phyloP scores from a whole-genome alignment of 306 rosid species.

The Betula pendula region DNA sequence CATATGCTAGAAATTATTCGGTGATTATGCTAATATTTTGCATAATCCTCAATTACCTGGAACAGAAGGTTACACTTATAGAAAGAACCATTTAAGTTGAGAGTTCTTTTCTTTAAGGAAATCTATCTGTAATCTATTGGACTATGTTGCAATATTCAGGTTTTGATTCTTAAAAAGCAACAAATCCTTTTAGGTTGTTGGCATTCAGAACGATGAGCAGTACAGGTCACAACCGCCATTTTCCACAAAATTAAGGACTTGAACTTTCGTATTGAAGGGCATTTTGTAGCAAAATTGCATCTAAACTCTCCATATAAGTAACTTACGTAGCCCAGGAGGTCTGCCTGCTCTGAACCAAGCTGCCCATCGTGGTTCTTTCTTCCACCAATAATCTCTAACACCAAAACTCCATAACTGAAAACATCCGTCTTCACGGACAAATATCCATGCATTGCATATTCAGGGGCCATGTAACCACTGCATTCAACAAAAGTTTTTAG shows the following conservation, averaged over 20 bases:
- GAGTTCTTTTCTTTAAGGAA: background rate
- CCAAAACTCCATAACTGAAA: conserved; percentile 81
- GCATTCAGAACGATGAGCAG: too few relatives aligned
- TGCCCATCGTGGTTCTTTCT: conserved; percentile 58
- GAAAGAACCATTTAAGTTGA: background rate
- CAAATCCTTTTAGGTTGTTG: background rate
- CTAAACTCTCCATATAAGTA: background rate
- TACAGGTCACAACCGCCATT: background rate
- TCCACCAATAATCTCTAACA: conserved; percentile 82
- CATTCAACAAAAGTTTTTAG: conserved; percentile 20
- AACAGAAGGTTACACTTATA: background rate
- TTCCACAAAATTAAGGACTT: background rate
- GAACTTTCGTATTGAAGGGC: background rate
- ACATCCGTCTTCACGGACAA: conserved; percentile 84
- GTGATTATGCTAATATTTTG: background rate
- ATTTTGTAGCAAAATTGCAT: background rate
- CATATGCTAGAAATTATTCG: background rate
- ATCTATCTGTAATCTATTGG: background rate
- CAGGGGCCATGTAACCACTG: conserved; percentile 97
- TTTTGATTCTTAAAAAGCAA: background rate
- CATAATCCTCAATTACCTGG: background rate
- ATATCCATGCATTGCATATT: conserved; percentile 84
- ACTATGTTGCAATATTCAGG: background rate
- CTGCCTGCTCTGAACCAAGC: conserved; percentile 59
- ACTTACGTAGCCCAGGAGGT: conserved; percentile 81